Conservation (phyloP, 306 rosid species). For the Carpinus fangiana region DNA sequence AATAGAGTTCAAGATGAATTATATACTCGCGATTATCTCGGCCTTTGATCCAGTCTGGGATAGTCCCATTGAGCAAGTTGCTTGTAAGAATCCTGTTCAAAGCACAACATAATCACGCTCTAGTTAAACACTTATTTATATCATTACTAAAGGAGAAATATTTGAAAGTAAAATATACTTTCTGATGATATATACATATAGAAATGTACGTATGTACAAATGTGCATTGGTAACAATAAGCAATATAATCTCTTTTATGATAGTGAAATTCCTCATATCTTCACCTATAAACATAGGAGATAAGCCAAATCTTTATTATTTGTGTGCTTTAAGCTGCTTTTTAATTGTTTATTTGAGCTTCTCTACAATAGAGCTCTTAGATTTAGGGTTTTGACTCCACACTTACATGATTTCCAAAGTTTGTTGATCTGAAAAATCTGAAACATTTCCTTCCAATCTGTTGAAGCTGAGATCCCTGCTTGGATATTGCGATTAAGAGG, state of each 20-base stretch:
- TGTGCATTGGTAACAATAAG: not conserved
- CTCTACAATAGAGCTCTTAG: not conserved
- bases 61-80: conserved; percentile 30
- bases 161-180: not conserved
- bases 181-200: not conserved
- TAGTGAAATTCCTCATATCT: not conserved
- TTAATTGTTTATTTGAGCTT: not conserved
- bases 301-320: not conserved
- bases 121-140: not conserved
- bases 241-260: not conserved
- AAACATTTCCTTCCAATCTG: conserved; percentile 25
- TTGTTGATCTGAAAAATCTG: conserved; percentile 3
- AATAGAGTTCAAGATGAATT: not conserved
- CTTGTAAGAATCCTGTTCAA: conserved; percentile 29
- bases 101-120: not conserved
- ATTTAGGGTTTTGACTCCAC: not conserved
- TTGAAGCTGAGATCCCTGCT: conserved; percentile 39
- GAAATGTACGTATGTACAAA: not conserved
- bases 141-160: not conserved
- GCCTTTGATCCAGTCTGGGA: conserved; percentile 26
- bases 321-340: not conserved
- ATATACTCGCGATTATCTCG: conserved; percentile 7
- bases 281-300: not conserved
- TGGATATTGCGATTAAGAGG: not conserved
- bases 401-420: conserved; percentile 19